phyloP scores from a whole-genome alignment of 805 yeast genomes.

The Pichia insulana region DNA sequence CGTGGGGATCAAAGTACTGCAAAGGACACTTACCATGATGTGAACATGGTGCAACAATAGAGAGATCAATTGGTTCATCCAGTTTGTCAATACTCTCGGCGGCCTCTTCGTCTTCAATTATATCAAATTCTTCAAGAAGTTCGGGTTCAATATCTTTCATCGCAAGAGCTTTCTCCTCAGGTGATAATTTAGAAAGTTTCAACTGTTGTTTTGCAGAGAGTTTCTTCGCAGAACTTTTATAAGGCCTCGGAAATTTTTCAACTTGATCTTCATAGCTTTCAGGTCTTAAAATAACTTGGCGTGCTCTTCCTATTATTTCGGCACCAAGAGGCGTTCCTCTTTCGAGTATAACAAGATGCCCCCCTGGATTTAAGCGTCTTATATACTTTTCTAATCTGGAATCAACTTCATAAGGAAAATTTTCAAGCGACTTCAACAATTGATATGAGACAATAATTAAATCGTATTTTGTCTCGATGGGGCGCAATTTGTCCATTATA shows the following conservation, averaged over 20 bases:
- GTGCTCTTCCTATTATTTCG: conserved; percentile 80
- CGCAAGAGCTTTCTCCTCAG: conserved; percentile 14
- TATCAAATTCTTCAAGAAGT: conserved; percentile 18
- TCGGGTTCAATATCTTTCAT: conserved; percentile 21
- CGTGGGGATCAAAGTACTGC: conserved; percentile 67
- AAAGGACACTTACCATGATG: conserved; percentile 85
- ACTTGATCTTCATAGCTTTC: conserved; percentile 47
- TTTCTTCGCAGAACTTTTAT: conserved; percentile 30
- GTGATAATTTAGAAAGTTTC: conserved; percentile 6
- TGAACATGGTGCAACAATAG: conserved; percentile 80
- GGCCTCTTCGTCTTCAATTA: conserved; percentile 12
- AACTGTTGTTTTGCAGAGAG: conserved; percentile 4
- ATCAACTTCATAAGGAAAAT: conserved; percentile 71
- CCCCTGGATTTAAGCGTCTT: conserved; percentile 62
- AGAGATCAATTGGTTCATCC: conserved; percentile 37
- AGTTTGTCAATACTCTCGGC: conserved; percentile 3
- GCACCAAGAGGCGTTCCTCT: conserved; percentile 87
- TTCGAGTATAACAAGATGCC: conserved; percentile 72
- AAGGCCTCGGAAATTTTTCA: conserved; percentile 65
- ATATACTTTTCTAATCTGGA: conserved; percentile 51
- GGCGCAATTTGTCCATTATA: conserved; percentile 41
- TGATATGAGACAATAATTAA: conserved; percentile 80
- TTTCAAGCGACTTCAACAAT: conserved; percentile 47
- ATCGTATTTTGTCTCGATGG: conserved; percentile 54
- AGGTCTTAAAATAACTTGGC: conserved; percentile 86